Evolutionary conservation across 2,329 filamentous ascomycete genomes (phyloP).

Genomic region (Trichoderma guizhouense): DNA sequence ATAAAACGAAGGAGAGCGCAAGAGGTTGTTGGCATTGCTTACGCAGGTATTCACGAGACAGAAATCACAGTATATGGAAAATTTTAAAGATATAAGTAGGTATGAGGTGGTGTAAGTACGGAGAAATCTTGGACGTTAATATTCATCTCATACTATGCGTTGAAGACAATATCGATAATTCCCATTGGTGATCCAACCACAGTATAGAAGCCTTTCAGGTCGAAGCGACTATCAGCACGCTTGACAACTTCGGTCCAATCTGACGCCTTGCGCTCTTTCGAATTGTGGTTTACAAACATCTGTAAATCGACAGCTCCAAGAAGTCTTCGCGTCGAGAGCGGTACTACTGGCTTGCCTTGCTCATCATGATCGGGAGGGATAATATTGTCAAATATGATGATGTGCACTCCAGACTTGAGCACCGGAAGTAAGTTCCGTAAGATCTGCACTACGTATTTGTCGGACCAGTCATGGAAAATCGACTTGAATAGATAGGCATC

Average conservation of each 20-base stretch:
- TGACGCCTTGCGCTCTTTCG: background rate
- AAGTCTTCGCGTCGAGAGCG: background rate
- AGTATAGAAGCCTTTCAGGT: background rate
- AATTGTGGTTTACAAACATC: background rate
- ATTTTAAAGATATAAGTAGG: too few relatives aligned
- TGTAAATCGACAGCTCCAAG: background rate
- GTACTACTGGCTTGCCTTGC: background rate
- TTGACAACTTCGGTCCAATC: background rate
- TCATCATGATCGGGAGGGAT: background rate
- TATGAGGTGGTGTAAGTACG: background rate
- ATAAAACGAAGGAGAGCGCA: too few relatives aligned
- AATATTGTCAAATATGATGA: background rate
- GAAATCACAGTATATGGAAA: background rate
- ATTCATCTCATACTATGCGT: background rate
- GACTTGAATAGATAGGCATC: background rate
- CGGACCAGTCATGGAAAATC: background rate
- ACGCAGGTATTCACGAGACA: background rate
- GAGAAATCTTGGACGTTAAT: background rate
- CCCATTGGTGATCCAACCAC: background rate
- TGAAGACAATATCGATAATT: background rate
- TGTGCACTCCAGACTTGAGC: background rate
- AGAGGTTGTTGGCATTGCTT: background rate
- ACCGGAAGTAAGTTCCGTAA: background rate
- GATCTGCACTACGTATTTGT: background rate
- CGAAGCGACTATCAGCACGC: background rate